Conservation (phyloP, 129 eudicot species). For the Flaveria ramosissima region DNA sequence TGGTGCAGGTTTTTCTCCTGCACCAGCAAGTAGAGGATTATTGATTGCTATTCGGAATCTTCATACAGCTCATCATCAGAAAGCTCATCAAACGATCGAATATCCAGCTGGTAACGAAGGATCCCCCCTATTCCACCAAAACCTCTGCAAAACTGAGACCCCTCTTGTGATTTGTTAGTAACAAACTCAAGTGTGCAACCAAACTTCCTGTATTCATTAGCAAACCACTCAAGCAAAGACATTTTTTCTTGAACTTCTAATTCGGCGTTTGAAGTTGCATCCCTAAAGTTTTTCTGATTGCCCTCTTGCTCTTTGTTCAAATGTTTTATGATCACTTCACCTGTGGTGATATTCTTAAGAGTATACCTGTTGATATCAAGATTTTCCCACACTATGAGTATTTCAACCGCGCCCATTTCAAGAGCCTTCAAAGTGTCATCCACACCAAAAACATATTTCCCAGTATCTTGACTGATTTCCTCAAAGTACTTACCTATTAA, state of each 20-base stretch:
- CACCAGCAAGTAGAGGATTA: constrained; percentile 32
- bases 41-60: constrained; percentile 43
- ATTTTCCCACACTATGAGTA: constrained; percentile 46
- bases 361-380: constrained; percentile 41
- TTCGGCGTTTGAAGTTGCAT: constrained; percentile 35
- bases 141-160: constrained; percentile 48
- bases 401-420: constrained; percentile 47
- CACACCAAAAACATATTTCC: constrained; percentile 45
- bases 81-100: constrained; percentile 41
- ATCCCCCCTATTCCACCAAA: constrained; percentile 49
- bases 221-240: constrained; percentile 46
- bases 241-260: constrained; percentile 41
- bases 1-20: constrained; percentile 29
- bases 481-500: constrained; percentile 46
- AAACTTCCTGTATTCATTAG: constrained; percentile 42
- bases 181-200: constrained; percentile 46
- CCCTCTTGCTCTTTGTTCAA: constrained; percentile 38
- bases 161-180: constrained; percentile 45
- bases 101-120: constrained; percentile 43
- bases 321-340: constrained; percentile 39
- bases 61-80: constrained; percentile 41
- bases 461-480: constrained; percentile 47
- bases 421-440: constrained; percentile 42
- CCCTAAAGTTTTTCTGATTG: constrained; percentile 40
- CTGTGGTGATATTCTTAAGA: constrained; percentile 32